Conservation (phyloP, 345 rosid species). For the Cochlearia excelsa region DNA sequence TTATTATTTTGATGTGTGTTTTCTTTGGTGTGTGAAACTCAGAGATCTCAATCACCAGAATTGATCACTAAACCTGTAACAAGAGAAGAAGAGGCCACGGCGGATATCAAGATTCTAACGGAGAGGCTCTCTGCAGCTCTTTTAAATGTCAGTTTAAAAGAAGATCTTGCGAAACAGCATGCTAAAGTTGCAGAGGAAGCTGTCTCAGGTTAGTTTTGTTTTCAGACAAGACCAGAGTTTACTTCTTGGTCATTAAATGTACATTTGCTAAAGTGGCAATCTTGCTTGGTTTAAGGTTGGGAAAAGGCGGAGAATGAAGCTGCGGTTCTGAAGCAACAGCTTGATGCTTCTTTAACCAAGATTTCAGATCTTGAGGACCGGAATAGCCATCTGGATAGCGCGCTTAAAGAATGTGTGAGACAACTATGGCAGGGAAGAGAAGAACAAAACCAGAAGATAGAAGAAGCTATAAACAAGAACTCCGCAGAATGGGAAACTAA, state of each 20-base stretch:
- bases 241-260: no score
- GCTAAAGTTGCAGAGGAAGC: slow-evolving; percentile 98
- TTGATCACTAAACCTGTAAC: slow-evolving; percentile 45
- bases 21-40: slow-evolving; percentile 23
- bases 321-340: slow-evolving; percentile 57
- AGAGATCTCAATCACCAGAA: slow-evolving; percentile 62
- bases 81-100: slow-evolving; percentile 51
- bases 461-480: slow-evolving; percentile 54
- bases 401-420: slow-evolving; percentile 89
- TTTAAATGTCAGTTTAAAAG: slow-evolving; percentile 66
- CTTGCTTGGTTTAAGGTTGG: slow-evolving; percentile 61
- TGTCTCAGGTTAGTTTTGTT: slow-evolving; percentile 54
- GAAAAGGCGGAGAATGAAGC: slow-evolving; percentile 96
- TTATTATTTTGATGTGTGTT: slow-evolving; percentile 14
- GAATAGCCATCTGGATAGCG: slow-evolving; percentile 82
- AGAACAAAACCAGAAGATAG: slow-evolving; percentile 69
- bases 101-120: slow-evolving; percentile 45
- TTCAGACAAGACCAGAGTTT: no score
- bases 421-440: slow-evolving; percentile 88
- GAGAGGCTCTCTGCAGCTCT: slow-evolving; percentile 84
- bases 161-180: slow-evolving; percentile 84
- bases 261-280: no score
- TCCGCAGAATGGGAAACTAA: slow-evolving; percentile 56
- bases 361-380: slow-evolving; percentile 62
- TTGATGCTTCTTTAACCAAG: slow-evolving; percentile 54